A percentile compares a stretch with the other conserved stretches of the same genome.
Conservation (phyloP, 2,329 filamentous ascomycete genomes). For the Graphium sp. region DNA sequence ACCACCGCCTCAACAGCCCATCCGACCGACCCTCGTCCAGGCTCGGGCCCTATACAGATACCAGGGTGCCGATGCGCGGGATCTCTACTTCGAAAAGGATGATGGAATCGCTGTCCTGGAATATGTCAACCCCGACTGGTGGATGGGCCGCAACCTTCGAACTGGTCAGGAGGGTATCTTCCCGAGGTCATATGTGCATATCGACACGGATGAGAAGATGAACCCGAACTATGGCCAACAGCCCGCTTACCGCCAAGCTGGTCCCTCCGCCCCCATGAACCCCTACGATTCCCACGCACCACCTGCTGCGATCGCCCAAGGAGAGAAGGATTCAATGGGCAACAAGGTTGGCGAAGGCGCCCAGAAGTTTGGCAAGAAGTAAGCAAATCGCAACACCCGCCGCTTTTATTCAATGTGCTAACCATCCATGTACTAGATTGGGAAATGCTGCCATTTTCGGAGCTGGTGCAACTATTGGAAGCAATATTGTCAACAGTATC, state of each 20-base stretch:
- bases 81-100: slow-evolving; percentile 65
- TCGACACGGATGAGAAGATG: slow-evolving; percentile 46
- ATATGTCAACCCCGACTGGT: slow-evolving; percentile 97
- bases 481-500: slow-evolving; percentile 80
- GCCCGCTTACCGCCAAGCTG: slow-evolving; percentile 27
- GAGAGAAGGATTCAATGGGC: slow-evolving; percentile 27
- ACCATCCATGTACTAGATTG: slow-evolving; percentile 8
- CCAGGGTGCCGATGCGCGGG: slow-evolving; percentile 59
- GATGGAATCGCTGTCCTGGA: slow-evolving; percentile 69
- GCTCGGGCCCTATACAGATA: slow-evolving; percentile 78
- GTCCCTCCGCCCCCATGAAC: slow-evolving; percentile 16
- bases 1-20: slow-evolving; percentile 4
- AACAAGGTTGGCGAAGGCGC: slow-evolving; percentile 56
- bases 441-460: slow-evolving; percentile 77
- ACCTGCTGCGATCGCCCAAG: slow-evolving; percentile 54
- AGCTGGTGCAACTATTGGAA: slow-evolving; percentile 78
- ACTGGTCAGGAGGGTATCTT: slow-evolving; percentile 85
- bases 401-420: slow-evolving; percentile 2
- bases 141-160: slow-evolving; percentile 73
- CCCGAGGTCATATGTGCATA: slow-evolving; percentile 68
- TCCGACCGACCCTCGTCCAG: slow-evolving; percentile 47
- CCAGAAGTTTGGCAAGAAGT: slow-evolving; percentile 94
- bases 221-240: slow-evolving; percentile 10
- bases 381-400: slow-evolving; percentile 2
- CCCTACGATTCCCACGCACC: slow-evolving; percentile 58